phyloP scores from a whole-genome alignment of 768 basidiomycete species.

The Boletus subparvulus region DNA sequence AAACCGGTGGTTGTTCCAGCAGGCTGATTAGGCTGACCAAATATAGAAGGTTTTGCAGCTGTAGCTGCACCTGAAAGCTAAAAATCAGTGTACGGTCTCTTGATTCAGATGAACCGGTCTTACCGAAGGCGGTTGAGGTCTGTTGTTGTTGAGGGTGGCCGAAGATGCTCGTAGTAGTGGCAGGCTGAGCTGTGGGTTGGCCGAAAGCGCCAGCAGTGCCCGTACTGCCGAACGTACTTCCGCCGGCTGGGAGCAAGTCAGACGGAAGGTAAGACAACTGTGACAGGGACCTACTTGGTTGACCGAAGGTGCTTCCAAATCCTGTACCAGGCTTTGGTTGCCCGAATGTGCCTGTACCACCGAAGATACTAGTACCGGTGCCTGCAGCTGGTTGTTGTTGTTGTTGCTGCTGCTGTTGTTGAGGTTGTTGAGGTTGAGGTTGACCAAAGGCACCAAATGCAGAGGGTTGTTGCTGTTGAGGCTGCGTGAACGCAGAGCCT shows the following conservation, averaged over 20 bases:
- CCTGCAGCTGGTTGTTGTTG: slow-evolving; percentile 38
- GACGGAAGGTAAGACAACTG: neutral
- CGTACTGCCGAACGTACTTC: slow-evolving; percentile 23
- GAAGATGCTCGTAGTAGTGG: slow-evolving; percentile 30
- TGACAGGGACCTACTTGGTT: slow-evolving; percentile 21
- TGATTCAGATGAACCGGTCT: slow-evolving; percentile 31
- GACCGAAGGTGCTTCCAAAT: slow-evolving; percentile 27
- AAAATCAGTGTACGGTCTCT: neutral
- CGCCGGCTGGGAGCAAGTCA: slow-evolving; percentile 15
- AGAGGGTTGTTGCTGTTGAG: slow-evolving; percentile 33
- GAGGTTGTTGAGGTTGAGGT: slow-evolving; percentile 11
- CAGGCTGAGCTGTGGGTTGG: slow-evolving; percentile 26
- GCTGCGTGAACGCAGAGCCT: slow-evolving; percentile 41
- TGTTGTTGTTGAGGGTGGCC: slow-evolving; percentile 41
- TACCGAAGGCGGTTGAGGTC: slow-evolving; percentile 39
- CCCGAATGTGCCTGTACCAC: slow-evolving; percentile 32
- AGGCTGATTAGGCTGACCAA: slow-evolving; percentile 49
- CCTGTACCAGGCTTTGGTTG: slow-evolving; percentile 34
- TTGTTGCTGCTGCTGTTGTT: slow-evolving; percentile 16
- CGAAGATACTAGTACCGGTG: slow-evolving; percentile 34
- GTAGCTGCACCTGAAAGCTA: slow-evolving; percentile 29
- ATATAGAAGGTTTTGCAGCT: slow-evolving; percentile 46
- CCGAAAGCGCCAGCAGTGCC: slow-evolving; percentile 25
- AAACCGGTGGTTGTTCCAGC: slow-evolving; percentile 36
- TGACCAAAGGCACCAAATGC: slow-evolving; percentile 58